Evolutionary conservation across 2,329 filamentous ascomycete genomes (phyloP).

Genomic region (Hypoxylon sp.): DNA sequence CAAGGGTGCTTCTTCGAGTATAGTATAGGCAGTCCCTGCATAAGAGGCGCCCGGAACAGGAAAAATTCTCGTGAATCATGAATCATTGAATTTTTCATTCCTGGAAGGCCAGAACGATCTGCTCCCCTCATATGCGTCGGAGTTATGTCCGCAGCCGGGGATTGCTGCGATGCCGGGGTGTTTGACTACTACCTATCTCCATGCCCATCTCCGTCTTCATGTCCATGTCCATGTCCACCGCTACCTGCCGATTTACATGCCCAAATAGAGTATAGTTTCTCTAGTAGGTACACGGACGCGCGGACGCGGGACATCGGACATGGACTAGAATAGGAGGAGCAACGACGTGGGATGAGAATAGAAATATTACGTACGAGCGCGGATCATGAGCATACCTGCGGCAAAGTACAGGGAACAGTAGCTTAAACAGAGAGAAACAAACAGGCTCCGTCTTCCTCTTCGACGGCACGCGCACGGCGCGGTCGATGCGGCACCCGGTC

Average conservation of each 20-base stretch:
- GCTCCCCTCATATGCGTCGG: conserved; percentile 14
- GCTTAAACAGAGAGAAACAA: neutral
- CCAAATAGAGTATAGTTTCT: conserved; percentile 12
- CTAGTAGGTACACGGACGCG: neutral
- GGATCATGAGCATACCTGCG: neutral
- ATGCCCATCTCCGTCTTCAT: neutral
- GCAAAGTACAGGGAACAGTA: neutral
- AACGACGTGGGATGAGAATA: neutral
- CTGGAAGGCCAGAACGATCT: neutral
- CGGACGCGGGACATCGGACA: neutral
- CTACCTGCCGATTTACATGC: neutral
- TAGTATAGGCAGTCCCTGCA: conserved; percentile 14
- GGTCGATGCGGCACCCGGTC: conserved; percentile 70
- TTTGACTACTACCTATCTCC: neutral
- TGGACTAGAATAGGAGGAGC: neutral
- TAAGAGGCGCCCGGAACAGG: conserved; percentile 2
- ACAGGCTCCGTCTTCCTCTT: conserved; percentile 81
- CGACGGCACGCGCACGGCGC: conserved; percentile 67
- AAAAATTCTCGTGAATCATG: conserved; percentile 8
- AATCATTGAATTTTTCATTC: conserved; percentile 14
- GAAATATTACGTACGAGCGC: no score
- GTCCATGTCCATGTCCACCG: neutral
- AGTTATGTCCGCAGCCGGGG: conserved; percentile 20
- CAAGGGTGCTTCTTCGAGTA: conserved; percentile 11
- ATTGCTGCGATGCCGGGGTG: conserved; percentile 3